Evolutionary conservation across 2,329 filamentous ascomycete genomes (phyloP).

Genomic region (Colletotrichum agaves): DNA sequence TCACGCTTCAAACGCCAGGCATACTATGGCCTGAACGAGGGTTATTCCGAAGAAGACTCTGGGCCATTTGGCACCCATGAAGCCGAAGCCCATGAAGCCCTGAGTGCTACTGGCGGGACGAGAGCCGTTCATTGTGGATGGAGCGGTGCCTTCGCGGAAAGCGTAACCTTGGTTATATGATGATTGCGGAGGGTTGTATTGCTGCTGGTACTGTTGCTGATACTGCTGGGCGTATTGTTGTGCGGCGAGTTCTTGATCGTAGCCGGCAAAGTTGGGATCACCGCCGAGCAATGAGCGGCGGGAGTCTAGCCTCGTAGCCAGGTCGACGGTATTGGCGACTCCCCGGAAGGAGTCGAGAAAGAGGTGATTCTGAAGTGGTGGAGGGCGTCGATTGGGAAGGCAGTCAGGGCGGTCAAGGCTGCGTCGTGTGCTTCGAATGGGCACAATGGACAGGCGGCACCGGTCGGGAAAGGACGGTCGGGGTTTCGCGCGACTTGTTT

Average conservation of each 20-base stretch:
- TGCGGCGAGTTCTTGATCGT: slow-evolving; percentile 34
- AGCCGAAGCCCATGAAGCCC: slow-evolving; percentile 63
- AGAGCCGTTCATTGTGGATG: slow-evolving; percentile 44
- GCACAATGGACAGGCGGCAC: slow-evolving; percentile 5
- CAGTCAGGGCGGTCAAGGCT: slow-evolving; percentile 14
- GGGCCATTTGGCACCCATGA: slow-evolving; percentile 87
- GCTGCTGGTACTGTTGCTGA: slow-evolving; percentile 39
- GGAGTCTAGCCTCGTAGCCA: slow-evolving; percentile 55
- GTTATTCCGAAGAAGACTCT: slow-evolving; percentile 84
- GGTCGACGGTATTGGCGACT: slow-evolving; percentile 40
- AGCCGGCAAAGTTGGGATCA: slow-evolving; percentile 49
- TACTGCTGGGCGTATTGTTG: slow-evolving; percentile 44
- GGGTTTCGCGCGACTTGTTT: slow-evolving; percentile 8
- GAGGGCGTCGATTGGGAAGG: slow-evolving; percentile 14
- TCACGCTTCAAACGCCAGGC: slow-evolving; percentile 87
- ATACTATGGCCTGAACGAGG: slow-evolving; percentile 80
- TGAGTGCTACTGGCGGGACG: slow-evolving; percentile 39
- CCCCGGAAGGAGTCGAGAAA: slow-evolving; percentile 45
- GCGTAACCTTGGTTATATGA: slow-evolving; percentile 45
- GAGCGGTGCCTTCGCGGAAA: slow-evolving; percentile 49
- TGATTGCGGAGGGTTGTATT: slow-evolving; percentile 37
- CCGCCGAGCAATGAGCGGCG: slow-evolving; percentile 53
- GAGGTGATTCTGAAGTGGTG: slow-evolving; percentile 19
- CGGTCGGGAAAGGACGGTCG: slow-evolving; percentile 22
- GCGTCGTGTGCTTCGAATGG: slow-evolving; percentile 1